Percentiles rank a stretch among this genome's conserved stretches.
Conservation (phyloP, 331 rosid species). For the Malus hybrid region DNA sequence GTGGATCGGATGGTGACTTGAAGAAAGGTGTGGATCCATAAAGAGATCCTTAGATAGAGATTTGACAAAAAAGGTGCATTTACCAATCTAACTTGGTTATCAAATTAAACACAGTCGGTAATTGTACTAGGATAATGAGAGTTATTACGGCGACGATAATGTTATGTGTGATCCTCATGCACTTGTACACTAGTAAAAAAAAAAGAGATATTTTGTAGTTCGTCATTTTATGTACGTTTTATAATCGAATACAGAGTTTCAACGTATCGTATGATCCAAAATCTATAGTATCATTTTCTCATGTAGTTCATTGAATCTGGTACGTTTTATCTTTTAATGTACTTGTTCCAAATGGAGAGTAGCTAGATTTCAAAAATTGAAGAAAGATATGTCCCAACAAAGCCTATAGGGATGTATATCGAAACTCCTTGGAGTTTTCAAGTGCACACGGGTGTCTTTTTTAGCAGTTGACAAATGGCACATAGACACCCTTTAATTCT, state of each 20-base stretch:
- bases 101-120: neutral
- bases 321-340: neutral
- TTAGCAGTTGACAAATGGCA: slow-evolving; percentile 42
- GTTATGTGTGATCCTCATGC: neutral
- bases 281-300: neutral
- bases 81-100: neutral
- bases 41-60: slow-evolving; percentile 49
- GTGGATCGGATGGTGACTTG: slow-evolving; percentile 49
- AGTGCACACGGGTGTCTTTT: slow-evolving; percentile 24
- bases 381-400: neutral
- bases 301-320: neutral
- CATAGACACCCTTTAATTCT: slow-evolving; percentile 29
- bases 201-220: neutral
- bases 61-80: slow-evolving; percentile 41
- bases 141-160: neutral
- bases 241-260: no score
- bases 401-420: neutral
- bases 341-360: neutral
- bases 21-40: slow-evolving; percentile 28
- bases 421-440: slow-evolving; percentile 11
- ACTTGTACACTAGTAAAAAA: no score
- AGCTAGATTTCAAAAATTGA: neutral
- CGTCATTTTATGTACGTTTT: neutral
- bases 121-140: neutral
- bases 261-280: neutral